Conservation (phyloP, 2,329 filamentous ascomycete genomes). For the Trichoderma polysporum region DNA sequence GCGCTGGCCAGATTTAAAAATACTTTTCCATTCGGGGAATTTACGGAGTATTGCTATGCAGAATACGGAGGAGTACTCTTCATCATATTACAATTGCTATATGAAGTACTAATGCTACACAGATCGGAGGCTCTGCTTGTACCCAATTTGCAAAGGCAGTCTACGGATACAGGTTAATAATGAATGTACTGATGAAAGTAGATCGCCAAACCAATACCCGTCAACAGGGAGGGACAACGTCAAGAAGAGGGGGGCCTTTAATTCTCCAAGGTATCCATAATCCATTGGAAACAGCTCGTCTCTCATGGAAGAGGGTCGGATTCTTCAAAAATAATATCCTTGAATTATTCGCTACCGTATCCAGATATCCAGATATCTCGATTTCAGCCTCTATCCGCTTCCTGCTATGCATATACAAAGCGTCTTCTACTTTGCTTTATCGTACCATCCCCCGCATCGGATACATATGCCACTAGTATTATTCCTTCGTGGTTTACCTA, state of each 20-base stretch:
- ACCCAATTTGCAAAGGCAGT: background rate
- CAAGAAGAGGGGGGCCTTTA: background rate
- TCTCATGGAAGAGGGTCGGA: background rate
- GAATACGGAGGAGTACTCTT: background rate
- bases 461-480: background rate
- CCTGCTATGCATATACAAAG: background rate
- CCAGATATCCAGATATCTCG: background rate
- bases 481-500: background rate
- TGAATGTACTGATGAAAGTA: background rate
- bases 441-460: background rate
- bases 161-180: background rate
- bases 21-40: background rate
- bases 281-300: background rate
- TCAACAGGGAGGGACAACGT: no score
- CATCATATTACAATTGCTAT: background rate
- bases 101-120: background rate
- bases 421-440: background rate
- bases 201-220: background rate
- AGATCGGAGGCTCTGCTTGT: background rate
- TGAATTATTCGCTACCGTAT: background rate
- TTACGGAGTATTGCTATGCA: background rate
- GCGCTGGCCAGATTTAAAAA: background rate
- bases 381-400: background rate
- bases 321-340: background rate
- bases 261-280: background rate